These are phyloP conservation scores for Blastocystis sp. DNA, from an alignment of 352 stramenopile genomes.

Conservation along the genomic window DNA sequence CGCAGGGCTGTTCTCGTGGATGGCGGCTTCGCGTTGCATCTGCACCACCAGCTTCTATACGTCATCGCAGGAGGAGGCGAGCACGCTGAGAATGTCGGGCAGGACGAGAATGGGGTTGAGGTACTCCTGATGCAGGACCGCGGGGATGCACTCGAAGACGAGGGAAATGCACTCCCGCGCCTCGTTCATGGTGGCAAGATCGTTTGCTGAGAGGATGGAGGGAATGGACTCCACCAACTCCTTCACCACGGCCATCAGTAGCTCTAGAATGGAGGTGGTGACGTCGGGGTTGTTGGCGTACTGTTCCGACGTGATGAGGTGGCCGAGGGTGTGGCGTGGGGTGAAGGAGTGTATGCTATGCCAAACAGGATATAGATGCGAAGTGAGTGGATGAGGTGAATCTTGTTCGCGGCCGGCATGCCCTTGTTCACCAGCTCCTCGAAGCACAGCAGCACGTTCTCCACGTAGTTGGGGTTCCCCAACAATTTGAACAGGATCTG, in stretches of 20 bases:
- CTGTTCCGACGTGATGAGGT: neutral
- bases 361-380: conserved; percentile 42
- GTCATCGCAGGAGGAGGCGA: neutral
- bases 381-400: conserved; percentile 32
- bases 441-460: conserved; percentile 57
- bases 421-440: conserved; percentile 60
- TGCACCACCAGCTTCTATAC: conserved; percentile 20
- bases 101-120: conserved; percentile 37
- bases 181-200: neutral
- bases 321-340: neutral
- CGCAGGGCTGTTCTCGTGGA: neutral
- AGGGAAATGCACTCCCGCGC: neutral
- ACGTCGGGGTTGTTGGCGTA: conserved; percentile 38
- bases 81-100: conserved; percentile 34
- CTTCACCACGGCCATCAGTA: conserved; percentile 38
- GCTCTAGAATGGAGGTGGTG: conserved; percentile 27
- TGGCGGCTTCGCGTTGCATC: conserved; percentile 24
- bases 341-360: neutral
- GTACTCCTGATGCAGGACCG: conserved; percentile 4
- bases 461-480: conserved; percentile 5
- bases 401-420: conserved; percentile 47
- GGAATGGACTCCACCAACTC: conserved; percentile 25
- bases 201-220: neutral
- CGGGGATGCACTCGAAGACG: conserved; percentile 16
- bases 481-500: conserved; percentile 29